Evolutionary conservation across 768 basidiomycete species (phyloP).

Genomic region (Leccinum pellstonianum): DNA sequence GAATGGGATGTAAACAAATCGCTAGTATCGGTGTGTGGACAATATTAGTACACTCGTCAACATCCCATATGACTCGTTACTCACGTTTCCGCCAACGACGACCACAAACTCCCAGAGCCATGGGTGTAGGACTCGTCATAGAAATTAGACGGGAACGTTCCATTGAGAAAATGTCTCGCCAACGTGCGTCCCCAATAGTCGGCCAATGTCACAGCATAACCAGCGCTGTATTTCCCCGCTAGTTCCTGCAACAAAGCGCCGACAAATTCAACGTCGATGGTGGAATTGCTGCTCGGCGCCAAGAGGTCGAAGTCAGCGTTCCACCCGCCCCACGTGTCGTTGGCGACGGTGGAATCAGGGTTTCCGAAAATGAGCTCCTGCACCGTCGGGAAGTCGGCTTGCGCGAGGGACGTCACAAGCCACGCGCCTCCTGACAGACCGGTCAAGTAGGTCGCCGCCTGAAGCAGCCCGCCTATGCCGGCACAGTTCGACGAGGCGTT

Average conservation of each 20-base stretch:
- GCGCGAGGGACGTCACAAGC: conserved; percentile 40
- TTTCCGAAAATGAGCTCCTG: conserved; percentile 39
- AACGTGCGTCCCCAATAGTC: conserved; percentile 30
- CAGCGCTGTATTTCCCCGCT: conserved; percentile 30
- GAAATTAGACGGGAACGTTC: conserved; percentile 34
- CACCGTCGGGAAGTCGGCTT: conserved; percentile 41
- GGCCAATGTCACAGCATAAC: conserved; percentile 30
- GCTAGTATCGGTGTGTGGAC: conserved; percentile 15
- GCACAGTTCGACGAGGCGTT: conserved; percentile 41
- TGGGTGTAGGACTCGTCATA: conserved; percentile 31
- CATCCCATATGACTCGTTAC: conserved; percentile 7
- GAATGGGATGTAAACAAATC: conserved; percentile 33
- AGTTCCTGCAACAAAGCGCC: conserved; percentile 26
- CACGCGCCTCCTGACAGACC: conserved; percentile 49
- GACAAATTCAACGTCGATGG: conserved; percentile 18
- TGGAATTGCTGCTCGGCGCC: conserved; percentile 20
- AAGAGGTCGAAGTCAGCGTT: conserved; percentile 23
- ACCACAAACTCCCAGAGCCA: conserved; percentile 37
- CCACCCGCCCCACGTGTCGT: conserved; percentile 36
- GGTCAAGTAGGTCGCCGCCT: conserved; percentile 50
- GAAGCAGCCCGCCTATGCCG: conserved; percentile 53
- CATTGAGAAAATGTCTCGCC: conserved; percentile 40
- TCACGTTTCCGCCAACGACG: conserved; percentile 33
- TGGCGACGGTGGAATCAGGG: conserved; percentile 10
- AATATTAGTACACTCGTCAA: not conserved